These are phyloP conservation scores for Auriscalpium orientale DNA, from an alignment of 768 basidiomycete species.

Conservation along the genomic window DNA sequence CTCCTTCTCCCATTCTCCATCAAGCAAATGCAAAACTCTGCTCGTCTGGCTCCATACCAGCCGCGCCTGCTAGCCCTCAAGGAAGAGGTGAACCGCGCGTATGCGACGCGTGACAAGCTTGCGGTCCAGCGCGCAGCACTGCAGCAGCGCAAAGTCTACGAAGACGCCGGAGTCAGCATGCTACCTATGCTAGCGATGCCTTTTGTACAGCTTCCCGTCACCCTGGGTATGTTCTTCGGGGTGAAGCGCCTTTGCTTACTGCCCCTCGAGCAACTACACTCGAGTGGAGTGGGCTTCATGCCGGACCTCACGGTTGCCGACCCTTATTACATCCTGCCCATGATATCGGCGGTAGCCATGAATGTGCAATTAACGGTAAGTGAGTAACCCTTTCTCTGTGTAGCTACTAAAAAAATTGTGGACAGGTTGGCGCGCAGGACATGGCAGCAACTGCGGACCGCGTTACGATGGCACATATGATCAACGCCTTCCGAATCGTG, in stretches of 20 bases:
- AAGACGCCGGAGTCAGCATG: conserved; percentile 59
- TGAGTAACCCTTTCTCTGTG: not conserved
- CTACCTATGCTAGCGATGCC: conserved; percentile 44
- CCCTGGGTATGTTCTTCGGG: conserved; percentile 79
- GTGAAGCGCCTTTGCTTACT: conserved; percentile 62
- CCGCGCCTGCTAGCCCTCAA: conserved; percentile 48
- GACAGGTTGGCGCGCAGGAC: conserved; percentile 48
- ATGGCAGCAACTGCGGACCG: conserved; percentile 18
- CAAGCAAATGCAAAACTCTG: conserved; percentile 46
- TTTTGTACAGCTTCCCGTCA: conserved; percentile 67
- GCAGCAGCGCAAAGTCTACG: conserved; percentile 46
- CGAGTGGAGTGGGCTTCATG: conserved; percentile 68
- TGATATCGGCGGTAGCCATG: conserved; percentile 47
- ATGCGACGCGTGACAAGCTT: conserved; percentile 28
- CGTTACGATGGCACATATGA: conserved; percentile 10
- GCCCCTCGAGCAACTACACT: conserved; percentile 66
- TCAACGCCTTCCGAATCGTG: conserved; percentile 24
- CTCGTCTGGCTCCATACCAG: conserved; percentile 54
- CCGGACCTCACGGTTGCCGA: conserved; percentile 75
- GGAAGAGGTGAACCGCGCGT: conserved; percentile 34
- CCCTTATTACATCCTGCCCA: conserved; percentile 69
- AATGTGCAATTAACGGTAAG: conserved; percentile 66
- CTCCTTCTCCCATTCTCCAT: conserved; percentile 56
- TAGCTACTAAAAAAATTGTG: conserved; percentile 12
- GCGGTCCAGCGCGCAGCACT: conserved; percentile 35